Conservation (phyloP, 805 yeast genomes). For the Myxozyma udenii region DNA sequence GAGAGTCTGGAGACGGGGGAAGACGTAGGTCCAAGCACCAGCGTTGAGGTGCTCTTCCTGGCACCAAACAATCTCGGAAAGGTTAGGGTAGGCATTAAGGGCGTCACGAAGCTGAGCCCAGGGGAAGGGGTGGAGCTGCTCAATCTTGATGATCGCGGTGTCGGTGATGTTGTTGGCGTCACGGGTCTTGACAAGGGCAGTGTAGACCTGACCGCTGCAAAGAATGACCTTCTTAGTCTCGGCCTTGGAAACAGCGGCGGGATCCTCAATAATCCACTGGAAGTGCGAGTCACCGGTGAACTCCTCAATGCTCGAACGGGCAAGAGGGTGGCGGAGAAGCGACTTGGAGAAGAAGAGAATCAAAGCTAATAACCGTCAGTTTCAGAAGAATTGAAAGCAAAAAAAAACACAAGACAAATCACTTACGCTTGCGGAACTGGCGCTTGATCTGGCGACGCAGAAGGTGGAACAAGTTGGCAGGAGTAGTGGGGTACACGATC, state of each 20-base stretch:
- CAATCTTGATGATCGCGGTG: slow-evolving; percentile 85
- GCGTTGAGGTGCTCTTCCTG: slow-evolving; percentile 99
- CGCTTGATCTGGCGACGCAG: slow-evolving; percentile 99
- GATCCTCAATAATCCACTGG: slow-evolving; percentile 95
- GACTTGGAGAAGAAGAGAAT: slow-evolving; percentile 86
- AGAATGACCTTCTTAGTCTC: slow-evolving; percentile 85
- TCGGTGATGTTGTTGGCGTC: slow-evolving; percentile 67
- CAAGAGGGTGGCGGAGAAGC: slow-evolving; percentile 94
- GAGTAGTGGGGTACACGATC: slow-evolving; percentile 96
- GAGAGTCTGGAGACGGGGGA: slow-evolving; percentile 79
- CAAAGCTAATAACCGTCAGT: slow-evolving; percentile 56
- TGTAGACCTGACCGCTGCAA: slow-evolving; percentile 90
- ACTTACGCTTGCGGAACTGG: slow-evolving; percentile 70
- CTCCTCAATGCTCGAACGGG: slow-evolving; percentile 77
- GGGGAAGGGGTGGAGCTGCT: slow-evolving; percentile 99
- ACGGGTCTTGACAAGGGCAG: slow-evolving; percentile 88
- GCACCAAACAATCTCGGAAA: slow-evolving; percentile 89
- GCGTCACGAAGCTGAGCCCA: slow-evolving; percentile 87
- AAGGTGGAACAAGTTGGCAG: slow-evolving; percentile 93
- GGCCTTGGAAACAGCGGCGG: slow-evolving; percentile 67
- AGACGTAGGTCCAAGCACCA: slow-evolving; percentile 79
- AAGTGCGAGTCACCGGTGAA: slow-evolving; percentile 89
- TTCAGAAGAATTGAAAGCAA: neutral
- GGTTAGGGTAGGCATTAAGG: slow-evolving; percentile 71
- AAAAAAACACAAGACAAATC: neutral